Conservation (phyloP, 1,139 yeast genomes). For the Meyerozyma carpophila region DNA sequence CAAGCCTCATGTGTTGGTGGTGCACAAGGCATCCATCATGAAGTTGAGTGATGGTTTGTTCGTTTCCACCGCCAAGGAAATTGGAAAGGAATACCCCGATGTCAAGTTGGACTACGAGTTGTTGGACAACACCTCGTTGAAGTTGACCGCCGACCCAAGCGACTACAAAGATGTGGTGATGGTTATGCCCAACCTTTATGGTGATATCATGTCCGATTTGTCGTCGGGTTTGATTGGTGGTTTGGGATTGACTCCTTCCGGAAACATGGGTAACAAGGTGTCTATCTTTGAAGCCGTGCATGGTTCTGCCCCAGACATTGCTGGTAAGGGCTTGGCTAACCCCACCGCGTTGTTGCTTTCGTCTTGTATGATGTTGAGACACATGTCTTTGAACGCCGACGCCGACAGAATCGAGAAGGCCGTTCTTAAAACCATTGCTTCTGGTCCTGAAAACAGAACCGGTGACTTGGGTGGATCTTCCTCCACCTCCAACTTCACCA, state of each 20-base stretch:
- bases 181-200: constrained; percentile 99
- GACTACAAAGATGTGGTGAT: constrained; percentile 78
- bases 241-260: constrained; percentile 96
- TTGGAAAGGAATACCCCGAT: constrained; percentile 89
- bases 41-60: constrained; percentile 97
- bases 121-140: constrained; percentile 92
- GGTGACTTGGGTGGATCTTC: constrained; percentile 95
- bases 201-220: constrained; percentile 96
- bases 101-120: constrained; percentile 78
- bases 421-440: constrained; percentile 87
- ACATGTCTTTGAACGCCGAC: constrained; percentile 79
- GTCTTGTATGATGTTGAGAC: constrained; percentile 98
- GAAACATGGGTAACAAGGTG: constrained; percentile 97
- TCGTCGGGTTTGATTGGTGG: constrained; percentile 98
- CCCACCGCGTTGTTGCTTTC: constrained; percentile 96
- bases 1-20: constrained; percentile 88
- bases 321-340: constrained; percentile 97
- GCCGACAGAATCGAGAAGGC: constrained; percentile 87
- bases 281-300: constrained; percentile 98
- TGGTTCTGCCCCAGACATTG: constrained; percentile 98
- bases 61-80: constrained; percentile 84
- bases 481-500: constrained; percentile 81
- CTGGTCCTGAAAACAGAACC: constrained; percentile 89
- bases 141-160: constrained; percentile 82
- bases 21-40: constrained; percentile 98